Evolutionary conservation across 2,329 filamentous ascomycete species (phyloP).

Genomic region (Colletotrichum sp.): DNA sequence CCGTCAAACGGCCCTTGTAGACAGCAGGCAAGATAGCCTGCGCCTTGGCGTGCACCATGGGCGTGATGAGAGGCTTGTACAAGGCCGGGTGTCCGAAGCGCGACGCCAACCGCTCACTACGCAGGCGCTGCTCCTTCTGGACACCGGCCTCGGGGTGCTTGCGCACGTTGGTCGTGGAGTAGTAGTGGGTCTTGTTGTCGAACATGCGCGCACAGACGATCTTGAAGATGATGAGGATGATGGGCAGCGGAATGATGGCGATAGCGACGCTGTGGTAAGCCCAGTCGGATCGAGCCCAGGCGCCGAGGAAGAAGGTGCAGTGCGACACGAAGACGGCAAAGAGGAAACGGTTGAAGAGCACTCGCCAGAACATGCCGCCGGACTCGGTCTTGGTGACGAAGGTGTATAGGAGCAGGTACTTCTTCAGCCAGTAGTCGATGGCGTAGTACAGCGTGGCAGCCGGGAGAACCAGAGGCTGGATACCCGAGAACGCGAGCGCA

Average conservation of each 20-base stretch:
- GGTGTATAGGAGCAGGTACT: slow-evolving; percentile 92
- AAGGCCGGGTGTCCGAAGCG: slow-evolving; percentile 91
- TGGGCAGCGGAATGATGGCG: slow-evolving; percentile 73
- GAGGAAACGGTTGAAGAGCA: slow-evolving; percentile 90
- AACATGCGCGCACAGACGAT: slow-evolving; percentile 78
- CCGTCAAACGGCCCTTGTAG: slow-evolving; percentile 79
- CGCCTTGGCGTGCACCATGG: slow-evolving; percentile 93
- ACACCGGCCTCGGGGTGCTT: slow-evolving; percentile 49
- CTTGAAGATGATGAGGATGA: slow-evolving; percentile 86
- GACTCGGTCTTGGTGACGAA: slow-evolving; percentile 98
- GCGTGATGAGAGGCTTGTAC: slow-evolving; percentile 87
- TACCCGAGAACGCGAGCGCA: slow-evolving; percentile 79
- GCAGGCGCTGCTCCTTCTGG: slow-evolving; percentile 57
- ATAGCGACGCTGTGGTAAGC: slow-evolving; percentile 63
- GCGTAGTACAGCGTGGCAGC: slow-evolving; percentile 89
- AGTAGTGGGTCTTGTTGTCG: slow-evolving; percentile 82
- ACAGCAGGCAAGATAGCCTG: slow-evolving; percentile 86
- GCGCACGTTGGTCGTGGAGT: slow-evolving; percentile 67
- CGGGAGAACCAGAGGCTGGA: slow-evolving; percentile 87
- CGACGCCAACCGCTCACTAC: slow-evolving; percentile 72
- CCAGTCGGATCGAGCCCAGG: slow-evolving; percentile 72
- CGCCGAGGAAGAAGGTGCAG: slow-evolving; percentile 76
- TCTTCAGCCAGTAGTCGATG: slow-evolving; percentile 89
- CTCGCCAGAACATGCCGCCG: slow-evolving; percentile 89
- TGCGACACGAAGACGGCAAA: slow-evolving; percentile 83